A percentile compares a stretch with the other conserved stretches of the same genome.
Evolutionary conservation across 2,329 filamentous ascomycete genomes (phyloP).

Genomic region (Ophiocordyceps camponoti-rufipedis): DNA sequence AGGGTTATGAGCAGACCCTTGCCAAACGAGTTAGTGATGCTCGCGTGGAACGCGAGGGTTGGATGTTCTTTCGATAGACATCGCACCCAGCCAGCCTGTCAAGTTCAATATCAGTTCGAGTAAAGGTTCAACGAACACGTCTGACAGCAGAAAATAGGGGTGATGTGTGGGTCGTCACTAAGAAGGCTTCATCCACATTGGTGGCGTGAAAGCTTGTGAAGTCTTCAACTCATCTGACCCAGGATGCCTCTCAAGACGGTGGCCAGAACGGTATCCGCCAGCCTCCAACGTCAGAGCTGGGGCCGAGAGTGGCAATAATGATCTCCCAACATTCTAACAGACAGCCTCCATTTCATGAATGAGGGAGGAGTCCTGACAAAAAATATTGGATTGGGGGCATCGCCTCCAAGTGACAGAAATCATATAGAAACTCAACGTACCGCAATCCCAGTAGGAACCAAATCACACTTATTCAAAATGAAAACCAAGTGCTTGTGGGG

Average conservation of each 20-base stretch:
- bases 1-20: conserved; percentile 89
- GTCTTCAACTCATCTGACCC: conserved; percentile 96
- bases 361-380: conserved; percentile 69
- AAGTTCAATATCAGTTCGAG: not conserved
- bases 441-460: conserved; percentile 81
- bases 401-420: not conserved
- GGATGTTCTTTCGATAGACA: conserved; percentile 78
- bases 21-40: conserved; percentile 88
- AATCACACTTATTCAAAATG: conserved; percentile 37
- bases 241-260: conserved; percentile 57
- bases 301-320: conserved; percentile 30
- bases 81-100: conserved; percentile 81
- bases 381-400: conserved; percentile 36
- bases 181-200: conserved; percentile 59
- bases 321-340: conserved; percentile 99
- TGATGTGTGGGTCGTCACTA: conserved; percentile 91
- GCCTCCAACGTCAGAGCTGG: conserved; percentile 24
- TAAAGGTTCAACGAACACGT: not conserved
- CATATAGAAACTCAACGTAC: conserved; percentile 30
- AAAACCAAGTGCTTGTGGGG: conserved; percentile 76
- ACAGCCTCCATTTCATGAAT: conserved; percentile 56
- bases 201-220: conserved; percentile 40
- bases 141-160: not conserved
- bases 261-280: conserved; percentile 81
- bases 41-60: conserved; percentile 86